Base-by-base conservation (phyloP, 495 filamentous ascomycete species). In the Halenospora varia region DNA sequence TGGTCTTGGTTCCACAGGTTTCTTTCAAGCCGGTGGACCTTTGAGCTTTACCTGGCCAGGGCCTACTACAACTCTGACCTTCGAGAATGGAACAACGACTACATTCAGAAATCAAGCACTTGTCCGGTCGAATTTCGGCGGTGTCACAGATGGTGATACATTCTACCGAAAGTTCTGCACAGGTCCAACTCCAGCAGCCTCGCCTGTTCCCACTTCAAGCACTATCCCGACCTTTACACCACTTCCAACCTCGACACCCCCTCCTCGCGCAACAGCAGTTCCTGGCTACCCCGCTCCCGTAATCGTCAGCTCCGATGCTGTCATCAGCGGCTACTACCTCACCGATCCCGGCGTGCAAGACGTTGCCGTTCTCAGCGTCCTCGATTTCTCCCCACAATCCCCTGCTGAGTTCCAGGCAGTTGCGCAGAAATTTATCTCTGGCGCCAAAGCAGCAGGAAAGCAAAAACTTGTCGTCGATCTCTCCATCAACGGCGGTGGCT, bases 281-380 rank as follows among this genome's bases (percentile, higher is more conserved):
- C 39, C 47, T 20, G 79, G 78, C 49, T 82, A 80, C 60, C 79
- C 79, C 4, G 56, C 64, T 6, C 73, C 77, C 0, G 64, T 79
- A 8, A 70, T 80, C 17, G 52, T 65, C 15, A 67, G 73, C 13
- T 64, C 62, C 0, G 68, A 69, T 35, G 71, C 71, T 25, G 58
- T 71, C 18, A 75, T 76, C 15, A 70, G 71, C 0, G 78, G 78
- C 23, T 53, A 39, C 26, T 53, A 39, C 18, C 26, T 53, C 3
- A 25, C 25, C 11, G 50, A 23, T 10, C 10, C 24, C 15, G 22
- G 17, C 9, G 4, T 39, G 3, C 9, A 15, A 17, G 50, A 53
- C 20, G 50, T 53, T 3, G 50, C 50, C 13, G 50, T 53, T 11
- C 26, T 53, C 24, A 42, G 25, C n/a, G 25, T 53, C n/a, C 10